Conservation (phyloP, 192 early-diverging fungal genomes). For the Phlyctochytrium bullatum region DNA sequence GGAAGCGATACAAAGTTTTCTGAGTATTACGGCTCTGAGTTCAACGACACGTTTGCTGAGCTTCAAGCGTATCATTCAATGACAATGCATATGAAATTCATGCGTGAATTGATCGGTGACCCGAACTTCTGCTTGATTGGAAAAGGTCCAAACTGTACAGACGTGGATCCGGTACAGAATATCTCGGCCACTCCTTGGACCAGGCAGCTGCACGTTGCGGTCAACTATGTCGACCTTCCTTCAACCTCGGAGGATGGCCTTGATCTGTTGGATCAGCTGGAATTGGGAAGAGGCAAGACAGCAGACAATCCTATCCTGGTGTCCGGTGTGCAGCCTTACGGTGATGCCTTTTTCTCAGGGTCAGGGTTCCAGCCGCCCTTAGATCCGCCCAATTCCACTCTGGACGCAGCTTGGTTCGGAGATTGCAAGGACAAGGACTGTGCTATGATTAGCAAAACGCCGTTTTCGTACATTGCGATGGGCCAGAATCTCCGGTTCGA, state of each 20-base stretch:
- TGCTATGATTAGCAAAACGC: not conserved
- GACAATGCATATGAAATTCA: constrained; percentile 14
- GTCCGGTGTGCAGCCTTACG: constrained; percentile 2
- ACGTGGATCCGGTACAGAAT: constrained; percentile 1
- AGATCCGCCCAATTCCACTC: not conserved
- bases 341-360: constrained; percentile 18
- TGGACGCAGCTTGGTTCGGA: not conserved
- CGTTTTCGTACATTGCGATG: constrained; percentile 21
- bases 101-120: constrained; percentile 11
- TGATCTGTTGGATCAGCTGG: constrained; percentile 11
- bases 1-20: constrained; percentile 12
- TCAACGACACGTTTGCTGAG: constrained; percentile 15
- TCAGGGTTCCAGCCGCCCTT: constrained; percentile 6
- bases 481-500: constrained; percentile 27
- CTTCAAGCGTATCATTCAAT: constrained; percentile 19
- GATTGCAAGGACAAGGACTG: constrained; percentile 20
- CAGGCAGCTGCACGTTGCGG: constrained; percentile 12
- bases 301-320: constrained; percentile 8
- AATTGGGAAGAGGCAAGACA: constrained; percentile 12
- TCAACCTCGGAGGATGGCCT: not conserved
- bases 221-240: not conserved
- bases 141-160: constrained; percentile 11
- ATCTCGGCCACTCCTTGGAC: constrained; percentile 20
- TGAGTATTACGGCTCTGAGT: constrained; percentile 6
- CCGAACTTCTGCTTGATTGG: constrained; percentile 20